These are phyloP conservation scores for Schizothecium vesticola DNA, from an alignment of 495 filamentous ascomycete species.

Conservation along the genomic window DNA sequence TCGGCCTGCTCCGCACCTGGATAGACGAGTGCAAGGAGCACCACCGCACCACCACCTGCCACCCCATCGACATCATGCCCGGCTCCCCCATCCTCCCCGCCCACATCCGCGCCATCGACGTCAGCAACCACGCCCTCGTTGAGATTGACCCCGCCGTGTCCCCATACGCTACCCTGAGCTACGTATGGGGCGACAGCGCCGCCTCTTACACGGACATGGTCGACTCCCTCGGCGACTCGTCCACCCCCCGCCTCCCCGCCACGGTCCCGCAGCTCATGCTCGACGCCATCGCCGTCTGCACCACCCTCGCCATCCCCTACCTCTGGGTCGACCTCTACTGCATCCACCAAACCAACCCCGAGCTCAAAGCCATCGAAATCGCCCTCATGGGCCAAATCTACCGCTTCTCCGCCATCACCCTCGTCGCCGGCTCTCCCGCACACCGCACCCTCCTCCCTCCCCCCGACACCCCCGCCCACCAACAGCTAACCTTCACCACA, in stretches of 20 bases:
- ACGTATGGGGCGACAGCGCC: not conserved
- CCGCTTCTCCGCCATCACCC: not conserved
- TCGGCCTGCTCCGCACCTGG: not conserved
- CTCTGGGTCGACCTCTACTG: conserved; percentile 3
- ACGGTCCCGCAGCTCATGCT: not conserved
- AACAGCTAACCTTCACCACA: not conserved
- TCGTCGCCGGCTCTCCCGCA: not conserved
- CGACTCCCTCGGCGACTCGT: not conserved
- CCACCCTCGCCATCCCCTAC: not conserved
- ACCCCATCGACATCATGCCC: no score
- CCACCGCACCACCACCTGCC: not conserved
- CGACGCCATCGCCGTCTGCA: not conserved
- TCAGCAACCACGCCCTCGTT: not conserved
- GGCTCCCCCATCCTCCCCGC: not conserved
- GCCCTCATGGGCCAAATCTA: not conserved
- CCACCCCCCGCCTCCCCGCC: not conserved
- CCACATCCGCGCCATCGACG: not conserved
- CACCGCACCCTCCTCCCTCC: not conserved
- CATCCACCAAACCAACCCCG: not conserved
- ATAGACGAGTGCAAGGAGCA: not conserved
- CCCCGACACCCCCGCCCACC: no score
- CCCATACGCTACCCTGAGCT: not conserved
- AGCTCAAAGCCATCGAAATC: not conserved
- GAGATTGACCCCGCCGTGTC: not conserved
- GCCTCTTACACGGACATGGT: not conserved